Evolutionary conservation across 2,329 filamentous ascomycete genomes (phyloP), one percentile per base, ranked within the genome.

Genomic region (Tolypocladium ovalisporum): DNA sequence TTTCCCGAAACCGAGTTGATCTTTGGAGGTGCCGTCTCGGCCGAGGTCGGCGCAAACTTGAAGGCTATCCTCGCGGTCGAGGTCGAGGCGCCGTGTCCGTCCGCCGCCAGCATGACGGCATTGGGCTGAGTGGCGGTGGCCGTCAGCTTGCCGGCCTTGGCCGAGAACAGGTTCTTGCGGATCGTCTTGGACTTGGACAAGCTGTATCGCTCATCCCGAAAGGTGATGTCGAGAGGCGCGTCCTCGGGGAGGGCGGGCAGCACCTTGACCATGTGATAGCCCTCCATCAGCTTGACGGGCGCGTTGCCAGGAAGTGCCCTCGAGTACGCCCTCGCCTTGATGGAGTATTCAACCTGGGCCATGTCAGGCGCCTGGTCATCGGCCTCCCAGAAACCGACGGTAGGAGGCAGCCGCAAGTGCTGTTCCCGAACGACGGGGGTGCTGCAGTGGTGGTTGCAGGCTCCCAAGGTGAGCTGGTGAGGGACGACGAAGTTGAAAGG

Each of bases 401-500:
- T 77, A 0, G 81, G 81, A 1, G 81, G 81, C 27, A 82, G 71
- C 15, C 75, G 73, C 42, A 80, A 68, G 68, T 84, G 81, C 52
- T 78, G 73, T 37, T 80, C 79, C 56, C 74, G 73, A 35, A 84
- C 71, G 52, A 70, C 70, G n/a, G 72, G 69, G 44, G 72, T 72
- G 44, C 72, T 69, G 56, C 76, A 73, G 34, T 67, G 62, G 70
- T 84, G 81, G 63, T 71, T 77, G 72, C 81, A 84, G 22, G 81
- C 79, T 58, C 75, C 76, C 54, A 83, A 71, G 22, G 81, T 83
- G 59, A 84, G 76, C 56, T 82, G 76, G 61, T 74, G 72, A n/a
- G 81, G 81, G 19, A 84, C 75, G 58, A 84, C 76, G 61, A 84
- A 84, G 70, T 81, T 70, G 71, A 84, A 81, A n/a, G 81, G 81